These are phyloP conservation scores for Metschnikowia orientalis DNA, from an alignment of 805 yeast genomes.

Conservation along the genomic window DNA sequence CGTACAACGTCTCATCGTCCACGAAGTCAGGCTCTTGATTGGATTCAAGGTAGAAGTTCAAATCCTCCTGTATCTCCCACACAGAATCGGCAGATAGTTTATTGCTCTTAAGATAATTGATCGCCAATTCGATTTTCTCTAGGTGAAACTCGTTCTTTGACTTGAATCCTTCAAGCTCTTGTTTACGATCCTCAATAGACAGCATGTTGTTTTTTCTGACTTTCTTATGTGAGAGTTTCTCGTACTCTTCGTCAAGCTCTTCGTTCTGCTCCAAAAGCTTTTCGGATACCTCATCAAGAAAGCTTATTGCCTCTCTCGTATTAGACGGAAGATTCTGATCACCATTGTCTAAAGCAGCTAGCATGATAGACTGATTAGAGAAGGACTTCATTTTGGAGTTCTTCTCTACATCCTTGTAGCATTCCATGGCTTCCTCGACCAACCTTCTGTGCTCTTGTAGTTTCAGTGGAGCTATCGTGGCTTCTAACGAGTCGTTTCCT, in stretches of 20 bases:
- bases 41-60: conserved; percentile 33
- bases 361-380: conserved; percentile 43
- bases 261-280: conserved; percentile 34
- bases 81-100: conserved; percentile 16
- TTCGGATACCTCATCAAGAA: conserved; percentile 27
- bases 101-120: conserved; percentile 25
- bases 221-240: conserved; percentile 36
- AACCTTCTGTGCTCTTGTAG: conserved; percentile 34
- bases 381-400: conserved; percentile 41
- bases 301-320: conserved; percentile 31
- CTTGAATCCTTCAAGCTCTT: conserved; percentile 32
- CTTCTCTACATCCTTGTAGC: conserved; percentile 42
- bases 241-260: conserved; percentile 37
- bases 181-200: conserved; percentile 38
- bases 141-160: conserved; percentile 34
- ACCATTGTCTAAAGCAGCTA: conserved; percentile 30
- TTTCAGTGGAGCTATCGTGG: conserved; percentile 20
- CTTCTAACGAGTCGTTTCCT: conserved; percentile 24
- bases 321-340: conserved; percentile 28
- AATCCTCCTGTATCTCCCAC: conserved; percentile 37
- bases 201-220: conserved; percentile 34
- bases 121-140: conserved; percentile 31
- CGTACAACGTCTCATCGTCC: conserved; percentile 38
- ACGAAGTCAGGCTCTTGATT: conserved; percentile 37
- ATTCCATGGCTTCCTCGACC: conserved; percentile 45